These are phyloP conservation scores for Phytophthora podocarpi DNA, from an alignment of 352 stramenopile species.

Conservation along the genomic window DNA sequence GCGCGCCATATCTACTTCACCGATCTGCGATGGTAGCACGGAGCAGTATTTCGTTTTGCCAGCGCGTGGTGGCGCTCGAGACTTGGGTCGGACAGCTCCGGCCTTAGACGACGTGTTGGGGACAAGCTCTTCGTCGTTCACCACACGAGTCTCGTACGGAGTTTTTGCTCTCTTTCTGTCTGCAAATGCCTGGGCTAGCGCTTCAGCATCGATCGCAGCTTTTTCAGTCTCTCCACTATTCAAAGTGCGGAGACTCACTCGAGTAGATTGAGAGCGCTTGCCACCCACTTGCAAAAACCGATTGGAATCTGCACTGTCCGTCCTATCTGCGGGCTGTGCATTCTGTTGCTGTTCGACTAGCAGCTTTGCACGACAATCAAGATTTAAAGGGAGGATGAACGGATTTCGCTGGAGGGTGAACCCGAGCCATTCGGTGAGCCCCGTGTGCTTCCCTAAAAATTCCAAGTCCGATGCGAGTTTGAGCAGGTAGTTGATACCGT, in stretches of 20 bases:
- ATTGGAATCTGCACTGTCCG: slow-evolving; percentile 25
- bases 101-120: slow-evolving; percentile 26
- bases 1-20: slow-evolving; percentile 84
- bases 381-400: slow-evolving; percentile 85
- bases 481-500: slow-evolving; percentile 92
- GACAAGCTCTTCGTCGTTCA: slow-evolving; percentile 88
- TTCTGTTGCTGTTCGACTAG: too few species aligned
- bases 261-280: slow-evolving; percentile 39
- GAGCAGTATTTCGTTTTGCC: slow-evolving; percentile 25
- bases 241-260: neutral
- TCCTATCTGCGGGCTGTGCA: neutral
- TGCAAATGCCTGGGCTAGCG: slow-evolving; percentile 27
- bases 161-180: slow-evolving; percentile 74
- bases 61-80: slow-evolving; percentile 5
- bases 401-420: slow-evolving; percentile 89
- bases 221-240: slow-evolving; percentile 5
- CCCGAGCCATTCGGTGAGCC: slow-evolving; percentile 82
- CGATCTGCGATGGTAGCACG: slow-evolving; percentile 69
- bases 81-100: slow-evolving; percentile 20
- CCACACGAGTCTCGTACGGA: slow-evolving; percentile 81
- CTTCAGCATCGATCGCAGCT: slow-evolving; percentile 34
- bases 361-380: slow-evolving; percentile 59
- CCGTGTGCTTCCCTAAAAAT: slow-evolving; percentile 83
- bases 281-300: slow-evolving; percentile 68
- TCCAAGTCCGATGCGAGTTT: slow-evolving; percentile 91